Conservation (phyloP, 2,329 filamentous ascomycete genomes). For the Aspergillus sp. region DNA sequence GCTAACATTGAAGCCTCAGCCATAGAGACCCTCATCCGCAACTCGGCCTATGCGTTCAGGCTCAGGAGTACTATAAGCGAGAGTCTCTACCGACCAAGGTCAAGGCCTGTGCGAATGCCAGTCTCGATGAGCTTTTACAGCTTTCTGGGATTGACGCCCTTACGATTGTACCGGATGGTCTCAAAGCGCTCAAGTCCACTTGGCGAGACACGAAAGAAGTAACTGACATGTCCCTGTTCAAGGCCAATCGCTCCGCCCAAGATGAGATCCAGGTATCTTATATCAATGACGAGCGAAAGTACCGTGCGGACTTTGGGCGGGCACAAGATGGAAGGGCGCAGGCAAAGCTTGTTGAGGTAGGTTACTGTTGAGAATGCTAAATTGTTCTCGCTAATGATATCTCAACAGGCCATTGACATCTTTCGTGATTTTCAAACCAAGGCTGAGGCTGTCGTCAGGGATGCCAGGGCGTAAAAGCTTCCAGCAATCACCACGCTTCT, state of each 20-base stretch:
- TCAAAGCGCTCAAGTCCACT: not conserved
- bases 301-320: not conserved
- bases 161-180: not conserved
- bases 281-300: not conserved
- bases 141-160: not conserved
- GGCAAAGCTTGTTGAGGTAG: not conserved
- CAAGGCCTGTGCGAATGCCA: not conserved
- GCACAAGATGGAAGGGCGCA: not conserved
- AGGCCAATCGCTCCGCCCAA: not conserved
- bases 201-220: not conserved
- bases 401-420: not conserved
- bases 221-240: not conserved
- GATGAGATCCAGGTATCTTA: not conserved
- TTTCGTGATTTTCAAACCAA: not conserved
- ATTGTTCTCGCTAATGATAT: rapidly evolving
- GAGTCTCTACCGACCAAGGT: not conserved
- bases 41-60: not conserved
- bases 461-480: not conserved
- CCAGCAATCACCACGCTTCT: not conserved
- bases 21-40: not conserved
- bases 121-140: not conserved
- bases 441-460: not conserved
- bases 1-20: not conserved
- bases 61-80: not conserved
- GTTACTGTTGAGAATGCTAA: not conserved